Evolutionary conservation across 208 protist species (phyloP), one percentile per base, ranked within the genome.

Genomic region (Leishmania lainsoni): DNA sequence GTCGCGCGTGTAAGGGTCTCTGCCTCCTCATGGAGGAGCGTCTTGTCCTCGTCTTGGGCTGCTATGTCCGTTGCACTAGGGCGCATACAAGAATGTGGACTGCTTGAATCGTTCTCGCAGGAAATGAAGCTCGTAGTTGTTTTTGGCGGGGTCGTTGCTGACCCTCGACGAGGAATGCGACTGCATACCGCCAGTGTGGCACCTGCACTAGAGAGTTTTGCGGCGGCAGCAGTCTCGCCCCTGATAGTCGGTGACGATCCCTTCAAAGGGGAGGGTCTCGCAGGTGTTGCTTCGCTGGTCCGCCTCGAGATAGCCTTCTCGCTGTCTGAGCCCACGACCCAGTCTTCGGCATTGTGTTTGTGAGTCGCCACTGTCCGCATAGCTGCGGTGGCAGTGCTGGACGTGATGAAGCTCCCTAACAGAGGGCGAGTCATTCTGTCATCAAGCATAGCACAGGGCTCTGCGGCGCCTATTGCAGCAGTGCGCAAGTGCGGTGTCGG

Each of bases 21-120:
- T 52, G 45, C 39, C 52, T 51, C 22, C 2, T 54, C 68, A 26
- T 9, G 22, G 45, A 49, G 22, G 17, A 73, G 17, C 14, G 45
- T 3, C 45, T 20, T 29, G 42, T 20, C 5, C 8, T 81, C 76
- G 39, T 81, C 14, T 26, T 80, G 52, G 2, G 75, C 76, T 1
- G 66, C 70, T 48, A 81, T 52, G 56, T 74, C 81, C 2, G 70
- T 81, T 2, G 68, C 45, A 29, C 70, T 65, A 17, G 39, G 26
- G n/a, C 42, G 3, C 68, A 10, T 73, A 29, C 22, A 10, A 20
- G 22, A 52, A 16, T 54, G 12, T 51, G 20, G 5, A 4, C 6
- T 45, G 68, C 68, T 29, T 35, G 26, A 35, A 73, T 73, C 2
- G 22, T 8, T 12, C 68, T 5, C 76, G 76, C 75, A 2, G n/a